Percentiles rank a stretch among this genome's conserved stretches.
Evolutionary conservation across 495 filamentous ascomycete species (phyloP).

Genomic region (Lindgomyces ingoldianus): DNA sequence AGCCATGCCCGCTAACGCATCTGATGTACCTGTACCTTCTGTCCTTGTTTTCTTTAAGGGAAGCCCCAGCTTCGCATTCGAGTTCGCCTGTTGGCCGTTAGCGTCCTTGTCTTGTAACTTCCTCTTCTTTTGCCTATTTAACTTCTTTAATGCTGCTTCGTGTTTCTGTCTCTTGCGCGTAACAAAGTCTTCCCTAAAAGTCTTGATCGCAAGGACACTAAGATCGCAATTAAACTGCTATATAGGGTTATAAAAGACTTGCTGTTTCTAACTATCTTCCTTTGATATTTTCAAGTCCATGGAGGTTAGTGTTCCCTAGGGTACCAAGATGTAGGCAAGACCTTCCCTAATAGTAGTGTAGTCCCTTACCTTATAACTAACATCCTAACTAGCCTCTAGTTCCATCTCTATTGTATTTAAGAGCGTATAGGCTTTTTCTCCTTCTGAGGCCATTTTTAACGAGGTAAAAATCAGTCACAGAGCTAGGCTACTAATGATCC

Average conservation of each 20-base stretch:
- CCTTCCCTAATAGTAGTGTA: conserved; percentile 71
- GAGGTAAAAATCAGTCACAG: neutral
- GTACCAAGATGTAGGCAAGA: conserved; percentile 64
- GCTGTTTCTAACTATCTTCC: conserved; percentile 60
- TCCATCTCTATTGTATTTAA: conserved; percentile 23
- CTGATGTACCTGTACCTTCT: no score
- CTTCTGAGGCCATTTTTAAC: conserved; percentile 1
- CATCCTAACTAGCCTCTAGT: conserved; percentile 39
- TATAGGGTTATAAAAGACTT: conserved; percentile 97
- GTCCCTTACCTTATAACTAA: conserved; percentile 52
- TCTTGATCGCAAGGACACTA: conserved; percentile 85
- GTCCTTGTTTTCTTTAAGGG: no score
- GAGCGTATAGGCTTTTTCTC: neutral
- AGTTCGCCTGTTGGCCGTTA: no score
- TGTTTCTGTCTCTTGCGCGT: conserved; percentile 42
- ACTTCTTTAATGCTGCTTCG: no score
- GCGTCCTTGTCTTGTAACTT: conserved; percentile 20
- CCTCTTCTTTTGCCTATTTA: conserved; percentile 48
- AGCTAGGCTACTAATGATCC: conserved; percentile 11
- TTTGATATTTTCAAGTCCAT: conserved; percentile 35
- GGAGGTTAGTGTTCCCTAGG: conserved; percentile 51
- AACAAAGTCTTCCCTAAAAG: conserved; percentile 71
- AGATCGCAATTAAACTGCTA: conserved; percentile 98
- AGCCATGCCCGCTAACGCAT: no score
- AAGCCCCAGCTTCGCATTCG: no score